phyloP scores from a whole-genome alignment of 345 rosid species.

The Pistacia integerrima region DNA sequence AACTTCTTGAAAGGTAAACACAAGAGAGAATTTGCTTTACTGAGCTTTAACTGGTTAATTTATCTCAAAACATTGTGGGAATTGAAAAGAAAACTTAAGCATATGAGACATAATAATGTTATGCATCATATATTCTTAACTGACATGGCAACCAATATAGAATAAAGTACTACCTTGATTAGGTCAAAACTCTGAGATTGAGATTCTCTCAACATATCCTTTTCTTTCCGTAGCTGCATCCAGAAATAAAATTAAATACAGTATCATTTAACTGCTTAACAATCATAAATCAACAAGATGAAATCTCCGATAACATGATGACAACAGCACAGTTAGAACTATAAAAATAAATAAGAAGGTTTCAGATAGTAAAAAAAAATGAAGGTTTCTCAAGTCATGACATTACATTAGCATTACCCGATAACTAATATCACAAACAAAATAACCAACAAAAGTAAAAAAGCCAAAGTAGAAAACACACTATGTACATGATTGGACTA shows the following conservation, averaged over 20 bases:
- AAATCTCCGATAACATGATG: not conserved
- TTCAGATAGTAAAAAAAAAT: not conserved
- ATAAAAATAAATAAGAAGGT: not conserved
- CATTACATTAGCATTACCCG: no score
- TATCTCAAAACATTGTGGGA: not conserved
- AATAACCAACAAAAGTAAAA: no score
- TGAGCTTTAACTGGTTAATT: no score
- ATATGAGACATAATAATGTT: not conserved
- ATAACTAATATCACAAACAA: no score
- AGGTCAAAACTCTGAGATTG: constrained; percentile 68
- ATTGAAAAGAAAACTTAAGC: not conserved
- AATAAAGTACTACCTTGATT: constrained; percentile 52
- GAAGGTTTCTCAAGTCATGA: not conserved
- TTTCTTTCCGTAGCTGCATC: constrained; percentile 73
- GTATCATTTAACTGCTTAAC: not conserved
- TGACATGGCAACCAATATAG: constrained; percentile 3
- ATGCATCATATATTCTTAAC: not conserved
- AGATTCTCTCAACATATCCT: constrained; percentile 70
- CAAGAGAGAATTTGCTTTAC: no score
- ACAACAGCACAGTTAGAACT: not conserved
- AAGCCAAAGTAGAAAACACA: no score
- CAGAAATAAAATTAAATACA: constrained; percentile 5
- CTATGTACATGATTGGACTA: no score
- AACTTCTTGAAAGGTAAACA: not conserved
- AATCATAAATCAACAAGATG: not conserved